phyloP scores from a whole-genome alignment of 2,329 filamentous ascomycete species.

The Sphaerulina vaccinii region DNA sequence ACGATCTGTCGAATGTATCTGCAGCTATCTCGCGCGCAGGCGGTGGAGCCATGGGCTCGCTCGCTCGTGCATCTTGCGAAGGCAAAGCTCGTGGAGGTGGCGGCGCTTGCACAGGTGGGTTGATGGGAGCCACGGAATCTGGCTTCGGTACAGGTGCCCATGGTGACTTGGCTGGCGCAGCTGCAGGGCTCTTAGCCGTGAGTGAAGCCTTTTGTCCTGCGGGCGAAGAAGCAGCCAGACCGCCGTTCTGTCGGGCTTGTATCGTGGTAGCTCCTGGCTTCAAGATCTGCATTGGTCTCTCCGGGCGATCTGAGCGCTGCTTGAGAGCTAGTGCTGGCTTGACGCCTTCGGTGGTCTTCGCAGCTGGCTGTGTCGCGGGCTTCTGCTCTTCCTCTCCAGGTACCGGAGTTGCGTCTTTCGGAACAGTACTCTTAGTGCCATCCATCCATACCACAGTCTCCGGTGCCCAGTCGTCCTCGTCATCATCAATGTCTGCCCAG shows the following conservation, averaged over 20 bases:
- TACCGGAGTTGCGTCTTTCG: slow-evolving; percentile 43
- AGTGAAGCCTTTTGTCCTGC: slow-evolving; percentile 60
- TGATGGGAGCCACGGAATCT: slow-evolving; percentile 74
- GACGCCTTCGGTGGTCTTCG: slow-evolving; percentile 29
- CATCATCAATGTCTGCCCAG: slow-evolving; percentile 88
- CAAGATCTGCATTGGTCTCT: slow-evolving; percentile 49
- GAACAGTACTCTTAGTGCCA: slow-evolving; percentile 76
- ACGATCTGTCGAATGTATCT: slow-evolving; percentile 87
- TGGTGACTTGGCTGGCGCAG: slow-evolving; percentile 78
- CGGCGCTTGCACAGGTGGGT: slow-evolving; percentile 50
- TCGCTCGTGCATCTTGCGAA: slow-evolving; percentile 56
- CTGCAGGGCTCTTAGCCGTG: slow-evolving; percentile 68
- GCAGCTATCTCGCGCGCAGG: slow-evolving; percentile 81
- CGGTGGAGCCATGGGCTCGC: slow-evolving; percentile 55
- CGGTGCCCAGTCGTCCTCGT: slow-evolving; percentile 83
- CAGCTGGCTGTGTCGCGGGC: slow-evolving; percentile 25
- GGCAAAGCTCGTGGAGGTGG: slow-evolving; percentile 39
- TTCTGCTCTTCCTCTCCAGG: slow-evolving; percentile 18
- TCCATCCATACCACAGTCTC: slow-evolving; percentile 87
- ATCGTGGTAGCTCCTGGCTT: slow-evolving; percentile 46
- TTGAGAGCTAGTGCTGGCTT: slow-evolving; percentile 37
- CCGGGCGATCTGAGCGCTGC: slow-evolving; percentile 37
- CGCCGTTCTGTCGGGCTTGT: slow-evolving; percentile 38
- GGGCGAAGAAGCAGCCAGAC: slow-evolving; percentile 58
- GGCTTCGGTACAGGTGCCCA: slow-evolving; percentile 87